Percentiles rank a stretch among this genome's conserved stretches.
Conservation (phyloP, 805 yeast species). For the Tetrapisispora pingtungensis region DNA sequence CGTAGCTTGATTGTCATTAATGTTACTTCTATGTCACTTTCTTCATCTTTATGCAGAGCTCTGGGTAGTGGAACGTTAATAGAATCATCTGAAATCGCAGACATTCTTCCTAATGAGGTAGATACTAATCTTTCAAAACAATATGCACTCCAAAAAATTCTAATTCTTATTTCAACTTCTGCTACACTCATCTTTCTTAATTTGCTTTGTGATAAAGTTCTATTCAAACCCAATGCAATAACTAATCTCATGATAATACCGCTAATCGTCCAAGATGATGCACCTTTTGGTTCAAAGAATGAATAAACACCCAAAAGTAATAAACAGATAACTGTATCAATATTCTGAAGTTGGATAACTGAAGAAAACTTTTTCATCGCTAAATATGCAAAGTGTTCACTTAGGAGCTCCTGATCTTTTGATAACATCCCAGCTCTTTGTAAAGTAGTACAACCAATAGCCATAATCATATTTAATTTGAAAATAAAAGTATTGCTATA, state of each 20-base stretch:
- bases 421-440: constrained; percentile 33
- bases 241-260: constrained; percentile 39
- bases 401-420: constrained; percentile 29
- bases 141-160: constrained; percentile 43
- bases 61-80: constrained; percentile 37
- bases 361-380: constrained; percentile 34
- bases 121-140: constrained; percentile 41
- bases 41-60: constrained; percentile 33
- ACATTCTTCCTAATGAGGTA: constrained; percentile 39
- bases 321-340: constrained; percentile 34
- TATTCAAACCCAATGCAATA: constrained; percentile 38
- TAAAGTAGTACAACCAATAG: constrained; percentile 45
- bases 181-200: constrained; percentile 23
- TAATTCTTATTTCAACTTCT: constrained; percentile 35
- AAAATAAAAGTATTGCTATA: constrained; percentile 28
- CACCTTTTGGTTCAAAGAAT: constrained; percentile 40
- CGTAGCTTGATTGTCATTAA: constrained; percentile 36
- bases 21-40: constrained; percentile 33
- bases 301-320: constrained; percentile 41
- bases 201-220: constrained; percentile 26
- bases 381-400: constrained; percentile 33
- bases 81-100: constrained; percentile 40
- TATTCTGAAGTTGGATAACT: constrained; percentile 33
- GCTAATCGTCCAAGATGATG: constrained; percentile 43
- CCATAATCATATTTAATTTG: constrained; percentile 43